Base-by-base conservation (phyloP, 495 filamentous ascomycete species). In the Penicillium odoratum region DNA sequence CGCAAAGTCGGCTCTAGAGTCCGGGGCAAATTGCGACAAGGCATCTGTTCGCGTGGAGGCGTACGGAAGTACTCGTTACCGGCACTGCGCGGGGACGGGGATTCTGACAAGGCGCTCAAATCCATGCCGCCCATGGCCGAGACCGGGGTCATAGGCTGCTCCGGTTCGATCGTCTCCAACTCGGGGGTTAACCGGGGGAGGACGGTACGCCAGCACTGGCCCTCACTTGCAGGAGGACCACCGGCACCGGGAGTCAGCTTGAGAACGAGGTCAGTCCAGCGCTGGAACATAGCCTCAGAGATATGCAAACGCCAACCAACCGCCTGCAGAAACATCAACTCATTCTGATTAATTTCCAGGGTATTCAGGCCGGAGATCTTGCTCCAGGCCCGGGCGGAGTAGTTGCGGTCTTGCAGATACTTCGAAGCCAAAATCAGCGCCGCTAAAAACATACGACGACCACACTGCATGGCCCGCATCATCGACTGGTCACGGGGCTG, bases 321-420 rank as follows among this genome's bases (percentile, higher is more conserved):
- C 11, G 93, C 91, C 49, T 86, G 70, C 18, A 98, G 82, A 70
- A 98, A 98, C 43, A 91, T 86, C 78, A 96, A 88, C 75, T 98
- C 94, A 69, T 97, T 98, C 61, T 90, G 86, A 74, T 98, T 98
- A 72, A 98, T 97, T 74, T 98, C 94, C 33, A 81, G 74, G 0
- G 90, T 91, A 61, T 90, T 90, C 38, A 98, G 79, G 38, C 93
- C 93, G 21, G 93, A 97, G 51, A 98, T 98, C 78, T 95, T 97
- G 71, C 94, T 97, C 94, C 94, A 98, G 21, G 94, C 94, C 36
- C 92, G 84, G 42, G 94, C 92, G 7, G 95, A 98, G 73, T 93
- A 98, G 72, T 98, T 98, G 45, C 94, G 88, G 72, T 98, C 94
- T 71, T 98, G 94, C 42, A 98, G 80, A 71, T 97, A 98, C 76